Evolutionary conservation across 768 basidiomycete genomes (phyloP), one percentile per base, ranked within the genome.

Genomic region (Boletus subparvulus): DNA sequence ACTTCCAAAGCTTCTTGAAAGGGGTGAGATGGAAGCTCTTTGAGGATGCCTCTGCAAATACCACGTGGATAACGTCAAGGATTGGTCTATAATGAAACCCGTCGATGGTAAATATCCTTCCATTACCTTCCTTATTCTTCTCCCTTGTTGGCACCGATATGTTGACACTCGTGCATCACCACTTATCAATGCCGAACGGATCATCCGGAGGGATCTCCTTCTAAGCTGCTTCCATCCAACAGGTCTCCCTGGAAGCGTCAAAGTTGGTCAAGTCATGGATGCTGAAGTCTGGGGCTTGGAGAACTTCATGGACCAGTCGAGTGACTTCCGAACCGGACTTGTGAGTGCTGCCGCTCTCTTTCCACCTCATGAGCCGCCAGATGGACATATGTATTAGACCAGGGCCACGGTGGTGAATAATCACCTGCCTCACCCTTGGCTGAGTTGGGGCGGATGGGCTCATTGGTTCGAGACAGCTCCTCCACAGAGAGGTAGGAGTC

Each of bases 11-110:
- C n/a, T n/a, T n/a, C n/a, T n/a, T n/a, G n/a, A n/a, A n/a, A n/a
- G n/a, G n/a, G n/a, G n/a, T n/a, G 12, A 65, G 56, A 51, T 71
- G 67, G 36, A 71, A 67, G 12, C 19, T 14, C 26, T 57, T 64
- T 0, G 60, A 17, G 0, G 26, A 13, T 0, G 32, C 30, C 3
- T 65, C 56, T 0, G 49, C 5, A 16, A 65, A 61, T 4, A 55
- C 61, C 0, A 55, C 36, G 2, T 41, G 35, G 3, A 70, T 56
- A 0, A 65, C 58, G 1, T 46, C 53, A 3, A 60, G 42, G 1
- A 70, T 41, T 0, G 62, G 60, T 7, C 61, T 41, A 33, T 55
- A 65, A 24, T 39, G 50, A 17, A 71, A 49, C 6, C 62, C 65
- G 0, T 54, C 43, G 0, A 69, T 14, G 0, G n/a, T 13, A 21